Evolutionary conservation across 2,329 filamentous ascomycete species (phyloP).

Genomic region (Curvularia verruculosa): DNA sequence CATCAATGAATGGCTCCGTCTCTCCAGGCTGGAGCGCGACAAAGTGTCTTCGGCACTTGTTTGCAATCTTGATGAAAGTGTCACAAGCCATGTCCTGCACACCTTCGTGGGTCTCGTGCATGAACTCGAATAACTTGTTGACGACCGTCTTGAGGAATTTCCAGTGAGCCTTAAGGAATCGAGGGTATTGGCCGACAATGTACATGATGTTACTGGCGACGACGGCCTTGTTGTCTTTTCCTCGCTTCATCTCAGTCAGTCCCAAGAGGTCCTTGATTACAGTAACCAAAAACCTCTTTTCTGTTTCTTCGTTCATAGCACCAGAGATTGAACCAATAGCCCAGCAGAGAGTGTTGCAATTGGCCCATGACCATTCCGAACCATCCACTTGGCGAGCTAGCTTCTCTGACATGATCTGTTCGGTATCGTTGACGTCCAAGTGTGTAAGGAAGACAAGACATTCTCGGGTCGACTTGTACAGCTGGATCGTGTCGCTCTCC

Average conservation of each 20-base stretch:
- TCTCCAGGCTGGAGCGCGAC: conserved; percentile 95
- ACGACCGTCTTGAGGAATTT: conserved; percentile 99
- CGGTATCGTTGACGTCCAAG: conserved; percentile 94
- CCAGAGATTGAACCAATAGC: conserved; percentile 98
- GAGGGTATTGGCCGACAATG: conserved; percentile 97
- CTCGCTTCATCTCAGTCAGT: conserved; percentile 97
- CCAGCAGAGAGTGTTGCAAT: conserved; percentile 99
- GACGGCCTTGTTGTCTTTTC: conserved; percentile 99
- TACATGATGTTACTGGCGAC: conserved; percentile 99
- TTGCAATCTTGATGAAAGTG: conserved; percentile 99
- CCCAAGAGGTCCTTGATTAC: conserved; percentile 98
- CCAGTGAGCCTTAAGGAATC: conserved; percentile 98
- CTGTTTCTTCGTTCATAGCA: conserved; percentile 99
- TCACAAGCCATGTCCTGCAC: conserved; percentile 99
- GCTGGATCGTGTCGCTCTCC: conserved; percentile 97
- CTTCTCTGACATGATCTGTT: conserved; percentile 99
- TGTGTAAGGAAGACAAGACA: conserved; percentile 97
- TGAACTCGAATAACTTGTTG: conserved; percentile 99
- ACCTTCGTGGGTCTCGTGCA: conserved; percentile 99
- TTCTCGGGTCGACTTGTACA: conserved; percentile 98
- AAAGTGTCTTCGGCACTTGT: conserved; percentile 96
- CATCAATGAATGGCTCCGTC: conserved; percentile 94
- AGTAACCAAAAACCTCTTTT: conserved; percentile 97
- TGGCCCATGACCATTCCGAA: conserved; percentile 97
- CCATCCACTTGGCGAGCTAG: conserved; percentile 93